Percentiles rank a stretch among this genome's conserved stretches.
phyloP scores from a whole-genome alignment of 768 basidiomycete genomes.

The Arthromyces matolae region DNA sequence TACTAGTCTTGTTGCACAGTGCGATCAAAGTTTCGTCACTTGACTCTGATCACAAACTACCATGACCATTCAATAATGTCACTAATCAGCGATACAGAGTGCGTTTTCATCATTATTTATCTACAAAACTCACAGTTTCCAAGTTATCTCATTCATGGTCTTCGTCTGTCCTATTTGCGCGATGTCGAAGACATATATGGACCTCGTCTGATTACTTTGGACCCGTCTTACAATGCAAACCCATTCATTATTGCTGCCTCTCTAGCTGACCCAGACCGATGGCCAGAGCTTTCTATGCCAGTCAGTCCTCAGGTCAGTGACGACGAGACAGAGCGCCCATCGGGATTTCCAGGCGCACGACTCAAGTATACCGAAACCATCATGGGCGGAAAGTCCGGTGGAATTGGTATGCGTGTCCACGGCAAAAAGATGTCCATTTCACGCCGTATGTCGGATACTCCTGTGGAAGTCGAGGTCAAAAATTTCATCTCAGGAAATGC shows the following conservation, averaged over 20 bases:
- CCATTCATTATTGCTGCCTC: conserved; percentile 79
- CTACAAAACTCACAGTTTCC: background rate
- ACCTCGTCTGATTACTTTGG: conserved; percentile 73
- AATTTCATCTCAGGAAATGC: conserved; percentile 32
- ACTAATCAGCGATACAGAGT: conserved; percentile 64
- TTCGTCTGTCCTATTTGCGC: conserved; percentile 85
- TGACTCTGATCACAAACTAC: background rate
- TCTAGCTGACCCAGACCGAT: conserved; percentile 72
- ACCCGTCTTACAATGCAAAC: conserved; percentile 73
- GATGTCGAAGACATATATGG: conserved; percentile 86
- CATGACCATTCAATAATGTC: conserved; percentile 38
- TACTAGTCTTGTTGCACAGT: too few species aligned
- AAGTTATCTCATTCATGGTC: conserved; percentile 75
- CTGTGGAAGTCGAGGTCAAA: conserved; percentile 31
- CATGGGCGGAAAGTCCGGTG: conserved; percentile 71
- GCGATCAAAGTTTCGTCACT: too few species aligned
- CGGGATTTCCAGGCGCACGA: conserved; percentile 46
- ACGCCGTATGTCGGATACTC: conserved; percentile 42
- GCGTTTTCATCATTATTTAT: conserved; percentile 14
- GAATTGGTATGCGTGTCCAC: conserved; percentile 70
- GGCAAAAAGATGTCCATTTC: conserved; percentile 57
- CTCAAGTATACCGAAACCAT: conserved; percentile 89
- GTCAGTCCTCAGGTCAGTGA: conserved; percentile 70
- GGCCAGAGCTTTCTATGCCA: conserved; percentile 80
- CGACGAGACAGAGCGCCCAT: conserved; percentile 54